Conservation (phyloP, 352 stramenopile species). For the Pythium grandisporangium region DNA sequence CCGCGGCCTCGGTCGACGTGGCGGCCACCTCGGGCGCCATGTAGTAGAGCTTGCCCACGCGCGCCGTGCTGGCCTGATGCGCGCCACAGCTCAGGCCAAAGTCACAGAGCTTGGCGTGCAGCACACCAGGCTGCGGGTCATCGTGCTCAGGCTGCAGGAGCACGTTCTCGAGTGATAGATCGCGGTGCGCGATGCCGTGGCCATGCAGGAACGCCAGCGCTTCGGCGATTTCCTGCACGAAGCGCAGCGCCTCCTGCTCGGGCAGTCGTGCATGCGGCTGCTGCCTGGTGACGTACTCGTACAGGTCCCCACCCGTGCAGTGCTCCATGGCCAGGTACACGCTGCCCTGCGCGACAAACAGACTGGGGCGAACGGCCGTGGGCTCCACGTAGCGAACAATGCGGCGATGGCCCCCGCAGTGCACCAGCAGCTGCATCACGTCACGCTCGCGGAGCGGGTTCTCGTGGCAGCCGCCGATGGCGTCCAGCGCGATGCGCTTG, state of each 20-base stretch:
- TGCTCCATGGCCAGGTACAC: slow-evolving; percentile 60
- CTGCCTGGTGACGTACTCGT: slow-evolving; percentile 28
- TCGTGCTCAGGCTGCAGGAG: no score
- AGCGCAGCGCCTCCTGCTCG: slow-evolving; percentile 24
- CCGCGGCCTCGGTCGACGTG: no score
- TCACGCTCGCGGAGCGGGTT: slow-evolving; percentile 33
- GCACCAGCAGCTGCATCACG: slow-evolving; percentile 31
- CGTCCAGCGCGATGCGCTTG: slow-evolving; percentile 43
- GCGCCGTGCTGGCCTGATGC: slow-evolving; percentile 18
- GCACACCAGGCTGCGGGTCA: no score
- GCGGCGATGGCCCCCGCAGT: slow-evolving; percentile 19
- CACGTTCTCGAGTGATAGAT: slow-evolving; percentile 56
- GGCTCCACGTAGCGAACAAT: slow-evolving; percentile 26
- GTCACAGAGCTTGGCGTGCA: slow-evolving; percentile 38
- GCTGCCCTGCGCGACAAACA: slow-evolving; percentile 30
- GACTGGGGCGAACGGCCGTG: slow-evolving; percentile 11
- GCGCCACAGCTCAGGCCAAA: slow-evolving; percentile 50
- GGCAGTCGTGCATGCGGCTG: slow-evolving; percentile 17
- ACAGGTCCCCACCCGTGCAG: slow-evolving; percentile 49
- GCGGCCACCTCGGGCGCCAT: slow-evolving; percentile 55
- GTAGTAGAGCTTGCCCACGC: slow-evolving; percentile 66
- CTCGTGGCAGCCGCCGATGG: slow-evolving; percentile 20
- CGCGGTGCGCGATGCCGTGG: slow-evolving; percentile 37
- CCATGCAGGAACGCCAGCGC: slow-evolving; percentile 39
- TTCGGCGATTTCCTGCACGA: slow-evolving; percentile 26